Base-by-base conservation (phyloP, 192 early-diverging fungal genomes). In the Backusella australiensis region DNA sequence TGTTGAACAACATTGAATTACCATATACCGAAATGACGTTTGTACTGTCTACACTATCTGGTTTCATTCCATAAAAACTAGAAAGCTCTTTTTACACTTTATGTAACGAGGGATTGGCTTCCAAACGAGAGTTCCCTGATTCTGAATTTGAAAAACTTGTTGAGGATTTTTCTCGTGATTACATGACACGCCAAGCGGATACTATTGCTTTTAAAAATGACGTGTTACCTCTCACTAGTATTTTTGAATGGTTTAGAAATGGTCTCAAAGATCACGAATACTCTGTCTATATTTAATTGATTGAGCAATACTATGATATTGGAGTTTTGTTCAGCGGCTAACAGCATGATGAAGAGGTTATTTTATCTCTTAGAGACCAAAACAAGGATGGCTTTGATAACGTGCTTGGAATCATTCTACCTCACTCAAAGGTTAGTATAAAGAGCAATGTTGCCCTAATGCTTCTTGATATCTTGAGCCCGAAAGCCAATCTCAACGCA, bases 241-340 rank as follows among this genome's bases (percentile, higher is more conserved):
- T 96, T 39, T 81, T 96, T 23, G 80, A 90, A 38, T 82, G 85
- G 39, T 97, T 96, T 81, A 69, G 86, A 68, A 74, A 86, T 6
- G 96, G 96, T 15, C 80, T 96, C 42, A 91, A 90, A 71, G 85
- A 85, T 4, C 92, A 94, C 77, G 95, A 94, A 80, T 89, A 91
- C 75, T 63, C 83, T 72, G 88, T 92, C 29, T 88, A 97, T 67
- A 87, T 87, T 23, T 78, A 88, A 34, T 89, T 97, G 21, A 86
- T 99, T 70, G 88, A 95, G 78, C 90, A 90, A 46, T 99, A 96
- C 87, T 87, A 92, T 67, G 87, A 92, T 69, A 90, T 94, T 36
- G 96, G 98, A 85, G 84, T 88, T 4, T 80, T 96, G 36, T 99
- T 97, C 78, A 87, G 91, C 39, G 89, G 89, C 21, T 41, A 84